Evolutionary conservation across 1,284 basidiomycete genomes (phyloP).

Genomic region (Microbotryum lychnidis-dioicae): DNA sequence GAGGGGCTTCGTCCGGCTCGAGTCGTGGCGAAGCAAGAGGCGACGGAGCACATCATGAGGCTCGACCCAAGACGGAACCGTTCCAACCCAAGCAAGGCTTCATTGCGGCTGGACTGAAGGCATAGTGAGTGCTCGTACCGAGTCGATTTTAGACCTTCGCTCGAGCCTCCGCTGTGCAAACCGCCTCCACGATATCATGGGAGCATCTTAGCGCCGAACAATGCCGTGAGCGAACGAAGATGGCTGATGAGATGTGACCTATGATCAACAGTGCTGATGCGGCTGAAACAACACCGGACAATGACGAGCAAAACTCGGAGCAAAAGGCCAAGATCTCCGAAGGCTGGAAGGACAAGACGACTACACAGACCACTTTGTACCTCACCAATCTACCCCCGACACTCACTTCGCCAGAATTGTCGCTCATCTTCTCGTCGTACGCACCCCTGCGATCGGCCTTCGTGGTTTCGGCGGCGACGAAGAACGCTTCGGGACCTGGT

Average conservation of each 20-base stretch:
- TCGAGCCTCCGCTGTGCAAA: background rate
- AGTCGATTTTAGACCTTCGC: background rate
- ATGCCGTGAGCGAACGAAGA: too few relatives aligned
- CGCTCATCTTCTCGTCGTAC: slow-evolving; percentile 88
- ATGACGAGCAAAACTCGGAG: background rate
- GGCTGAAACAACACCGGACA: slow-evolving; percentile 6
- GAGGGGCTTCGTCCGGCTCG: background rate
- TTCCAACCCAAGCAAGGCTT: slow-evolving; percentile 31
- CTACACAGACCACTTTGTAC: slow-evolving; percentile 39
- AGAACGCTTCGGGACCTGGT: slow-evolving; percentile 31
- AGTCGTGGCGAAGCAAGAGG: background rate
- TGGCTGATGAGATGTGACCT: background rate
- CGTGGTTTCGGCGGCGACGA: slow-evolving; percentile 57
- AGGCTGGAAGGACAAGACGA: slow-evolving; percentile 12
- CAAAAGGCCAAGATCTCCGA: slow-evolving; percentile 1
- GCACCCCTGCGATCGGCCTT: slow-evolving; percentile 92
- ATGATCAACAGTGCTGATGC: slow-evolving; percentile 20
- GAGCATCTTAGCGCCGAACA: background rate
- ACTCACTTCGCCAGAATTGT: slow-evolving; percentile 79
- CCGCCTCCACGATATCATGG: background rate
- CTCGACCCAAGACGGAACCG: slow-evolving; percentile 21
- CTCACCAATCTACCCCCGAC: slow-evolving; percentile 62
- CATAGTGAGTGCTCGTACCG: slow-evolving; percentile 15
- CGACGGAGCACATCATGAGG: slow-evolving; percentile 2
- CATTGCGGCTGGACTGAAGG: slow-evolving; percentile 28